Conservation (phyloP, 306 rosid species). For the Boehmeria nivea region DNA sequence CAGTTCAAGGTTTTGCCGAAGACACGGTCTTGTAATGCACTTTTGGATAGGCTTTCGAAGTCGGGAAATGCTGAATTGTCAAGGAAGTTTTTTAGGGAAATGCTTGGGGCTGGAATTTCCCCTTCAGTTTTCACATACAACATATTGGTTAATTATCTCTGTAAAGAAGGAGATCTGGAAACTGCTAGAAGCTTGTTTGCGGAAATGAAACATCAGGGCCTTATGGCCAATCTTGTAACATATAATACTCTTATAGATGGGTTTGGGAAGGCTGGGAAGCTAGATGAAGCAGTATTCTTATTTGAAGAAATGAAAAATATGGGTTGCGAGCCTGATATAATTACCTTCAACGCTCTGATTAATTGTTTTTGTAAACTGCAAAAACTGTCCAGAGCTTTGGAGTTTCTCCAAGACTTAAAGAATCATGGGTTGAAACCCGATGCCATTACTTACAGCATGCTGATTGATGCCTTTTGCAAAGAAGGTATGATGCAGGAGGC, state of each 20-base stretch:
- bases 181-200: conserved; percentile 56
- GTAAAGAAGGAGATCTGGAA: conserved; percentile 72
- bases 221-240: conserved; percentile 64
- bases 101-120: conserved; percentile 57
- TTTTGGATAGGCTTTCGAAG: conserved; percentile 65
- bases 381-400: conserved; percentile 62
- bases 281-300: conserved; percentile 38
- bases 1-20: conserved; percentile 64
- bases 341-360: conserved; percentile 69
- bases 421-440: conserved; percentile 51
- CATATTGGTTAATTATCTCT: conserved; percentile 56
- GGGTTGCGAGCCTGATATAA: conserved; percentile 63
- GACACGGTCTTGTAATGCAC: conserved; percentile 74
- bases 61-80: conserved; percentile 47
- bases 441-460: conserved; percentile 84
- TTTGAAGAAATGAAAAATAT: conserved; percentile 64
- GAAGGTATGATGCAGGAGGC: conserved; percentile 81
- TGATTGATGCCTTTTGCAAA: conserved; percentile 91
- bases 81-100: conserved; percentile 49
- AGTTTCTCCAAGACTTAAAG: conserved; percentile 66
- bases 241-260: conserved; percentile 94
- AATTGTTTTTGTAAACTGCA: conserved; percentile 77
- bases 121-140: conserved; percentile 79
- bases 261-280: conserved; percentile 65
- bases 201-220: conserved; percentile 56